Base-by-base conservation (phyloP, 352 stramenopile genomes). In the Phytophthora pistaciae region DNA sequence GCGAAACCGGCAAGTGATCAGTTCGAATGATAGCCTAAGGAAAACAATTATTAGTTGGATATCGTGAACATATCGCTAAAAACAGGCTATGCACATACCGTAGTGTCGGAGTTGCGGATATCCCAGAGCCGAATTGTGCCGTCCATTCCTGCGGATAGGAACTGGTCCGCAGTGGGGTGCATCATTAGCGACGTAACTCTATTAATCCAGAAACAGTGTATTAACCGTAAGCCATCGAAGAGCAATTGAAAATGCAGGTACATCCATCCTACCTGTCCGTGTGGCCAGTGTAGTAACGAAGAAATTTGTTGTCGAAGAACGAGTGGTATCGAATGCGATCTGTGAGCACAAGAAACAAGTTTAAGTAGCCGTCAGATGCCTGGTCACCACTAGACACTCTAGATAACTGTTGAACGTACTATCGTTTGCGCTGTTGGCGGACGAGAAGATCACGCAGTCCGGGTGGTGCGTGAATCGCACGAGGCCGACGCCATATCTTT, bases 271-370 rank as follows among this genome's bases (percentile, higher is more conserved):
- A 94, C 88, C 73, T 90, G 14, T 87, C 81, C 0, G 80, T 92
- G 67, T 96, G 90, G 5, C 90, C 88, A 31, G 80, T 87, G 75
- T 92, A 95, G 69, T 95, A 95, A n/a, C 90, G 88, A 21, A 96
- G 80, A 61, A 95, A 96, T 49, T 94, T 90, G 75, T 96, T 96
- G 80, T 96, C 90, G 38, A 92, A 96, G 61, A 95, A 83, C 58
- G 90, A 96, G 62, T 96, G 90, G 74, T 96, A 96, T 11, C 90
- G 87, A 59, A 96, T 92, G 56, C 88, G 81, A 55, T 93, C 89
- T 96, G 54, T 14, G 21, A 36, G 68, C 44, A 50, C 18, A 18
- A 27, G 16, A 31, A 11, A 64, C 55, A 62, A 66, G 42, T 38
- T 25, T 42, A 55, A 25, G 10, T 23, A 20, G 55, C 56, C 31